A percentile compares a stretch with the other conserved stretches of the same genome.
These are phyloP conservation scores for Hirsutella thompsonii DNA, from an alignment of 2,329 filamentous ascomycete genomes.

Conservation along the genomic window DNA sequence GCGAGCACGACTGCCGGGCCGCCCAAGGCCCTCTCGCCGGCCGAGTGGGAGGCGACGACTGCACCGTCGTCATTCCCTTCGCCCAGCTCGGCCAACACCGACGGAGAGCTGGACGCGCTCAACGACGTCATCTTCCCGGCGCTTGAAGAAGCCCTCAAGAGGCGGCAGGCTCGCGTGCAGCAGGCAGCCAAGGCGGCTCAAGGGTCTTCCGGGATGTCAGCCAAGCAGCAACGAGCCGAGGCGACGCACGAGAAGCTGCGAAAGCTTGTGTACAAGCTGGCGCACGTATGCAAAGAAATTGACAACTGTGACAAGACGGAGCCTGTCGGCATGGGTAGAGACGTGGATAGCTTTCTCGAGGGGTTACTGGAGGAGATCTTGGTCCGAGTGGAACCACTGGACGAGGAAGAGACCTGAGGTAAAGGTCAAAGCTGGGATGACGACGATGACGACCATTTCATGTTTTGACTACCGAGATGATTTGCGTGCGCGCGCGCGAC, in stretches of 20 bases:
- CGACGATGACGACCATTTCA: constrained; percentile 1
- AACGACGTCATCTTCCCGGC: constrained; percentile 89
- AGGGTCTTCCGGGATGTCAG: constrained; percentile 25
- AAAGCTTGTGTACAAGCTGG: constrained; percentile 69
- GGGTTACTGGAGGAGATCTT: constrained; percentile 89
- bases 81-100: constrained; percentile 41
- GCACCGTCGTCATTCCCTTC: constrained; percentile 40
- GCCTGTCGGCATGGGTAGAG: constrained; percentile 86
- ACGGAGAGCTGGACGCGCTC: constrained; percentile 69
- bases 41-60: constrained; percentile 15
- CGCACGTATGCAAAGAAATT: constrained; percentile 76
- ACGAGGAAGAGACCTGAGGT: constrained; percentile 45
- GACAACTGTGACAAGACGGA: constrained; percentile 77
- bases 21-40: constrained; percentile 18
- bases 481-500: not conserved
- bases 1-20: constrained; percentile 5
- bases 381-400: constrained; percentile 77
- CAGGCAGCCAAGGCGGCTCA: constrained; percentile 30
- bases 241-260: constrained; percentile 71
- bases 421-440: not conserved
- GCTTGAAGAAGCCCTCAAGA: constrained; percentile 77
- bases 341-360: constrained; percentile 79
- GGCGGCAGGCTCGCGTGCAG: constrained; percentile 54
- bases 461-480: not conserved
- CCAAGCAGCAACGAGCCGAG: constrained; percentile 55